Evolutionary conservation across 768 basidiomycete species (phyloP).

Genomic region (Tulasnella sp.): DNA sequence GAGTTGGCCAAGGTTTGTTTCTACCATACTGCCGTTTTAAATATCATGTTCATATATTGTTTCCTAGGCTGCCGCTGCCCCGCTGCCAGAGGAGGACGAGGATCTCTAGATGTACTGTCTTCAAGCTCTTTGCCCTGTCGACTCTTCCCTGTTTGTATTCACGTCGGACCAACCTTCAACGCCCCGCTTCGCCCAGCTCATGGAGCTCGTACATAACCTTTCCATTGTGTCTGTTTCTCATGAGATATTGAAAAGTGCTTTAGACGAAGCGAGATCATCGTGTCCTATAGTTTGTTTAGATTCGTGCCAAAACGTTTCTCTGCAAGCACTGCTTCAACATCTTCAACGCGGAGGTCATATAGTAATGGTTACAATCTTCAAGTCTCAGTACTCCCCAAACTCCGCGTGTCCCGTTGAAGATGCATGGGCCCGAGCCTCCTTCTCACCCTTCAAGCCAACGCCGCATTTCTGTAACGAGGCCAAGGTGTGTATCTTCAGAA

Average conservation of each 20-base stretch:
- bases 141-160: too few species aligned
- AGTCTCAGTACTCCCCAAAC: constrained; percentile 64
- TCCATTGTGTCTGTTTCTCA: too few species aligned
- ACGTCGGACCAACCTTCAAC: not conserved
- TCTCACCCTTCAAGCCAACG: constrained; percentile 84
- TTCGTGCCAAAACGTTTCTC: too few species aligned
- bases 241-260: too few species aligned
- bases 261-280: too few species aligned
- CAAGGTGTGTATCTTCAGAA: not conserved
- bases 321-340: too few species aligned
- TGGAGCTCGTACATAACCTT: too few species aligned
- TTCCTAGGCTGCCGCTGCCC: constrained; percentile 69
- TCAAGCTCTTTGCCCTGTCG: too few species aligned
- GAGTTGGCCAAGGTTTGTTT: constrained; percentile 58
- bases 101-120: constrained; percentile 43
- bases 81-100: constrained; percentile 96
- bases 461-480: constrained; percentile 50
- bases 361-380: too few species aligned
- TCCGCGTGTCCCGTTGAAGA: constrained; percentile 71
- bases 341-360: too few species aligned
- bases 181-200: not conserved
- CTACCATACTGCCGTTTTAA: not conserved
- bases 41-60: not conserved
- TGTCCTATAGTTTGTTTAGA: too few species aligned
- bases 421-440: constrained; percentile 82